A percentile compares a stretch with the other conserved stretches of the same genome.
These are phyloP conservation scores for Collariella sp. DNA, from an alignment of 495 filamentous ascomycete species.

Conservation along the genomic window DNA sequence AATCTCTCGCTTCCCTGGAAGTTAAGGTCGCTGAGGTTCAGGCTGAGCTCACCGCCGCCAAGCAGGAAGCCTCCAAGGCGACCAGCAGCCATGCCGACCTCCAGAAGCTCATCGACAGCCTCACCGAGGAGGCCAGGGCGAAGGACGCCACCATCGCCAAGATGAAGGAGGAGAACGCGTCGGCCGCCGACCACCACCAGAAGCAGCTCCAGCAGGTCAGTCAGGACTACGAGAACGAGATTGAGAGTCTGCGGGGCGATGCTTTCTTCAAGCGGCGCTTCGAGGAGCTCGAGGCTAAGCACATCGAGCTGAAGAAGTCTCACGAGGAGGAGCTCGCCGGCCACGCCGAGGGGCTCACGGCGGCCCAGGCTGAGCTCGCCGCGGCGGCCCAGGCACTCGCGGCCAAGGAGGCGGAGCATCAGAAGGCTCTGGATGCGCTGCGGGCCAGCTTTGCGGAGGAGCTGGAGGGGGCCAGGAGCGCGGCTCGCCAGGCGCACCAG, in stretches of 20 bases:
- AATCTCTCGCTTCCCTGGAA: slow-evolving; percentile 29
- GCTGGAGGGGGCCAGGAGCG: slow-evolving; percentile 36
- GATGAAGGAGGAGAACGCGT: slow-evolving; percentile 39
- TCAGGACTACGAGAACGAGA: slow-evolving; percentile 47
- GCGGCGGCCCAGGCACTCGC: slow-evolving; percentile 31
- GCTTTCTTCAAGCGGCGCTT: slow-evolving; percentile 48
- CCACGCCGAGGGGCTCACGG: slow-evolving; percentile 34
- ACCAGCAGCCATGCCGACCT: slow-evolving; percentile 16
- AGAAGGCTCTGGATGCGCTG: slow-evolving; percentile 36
- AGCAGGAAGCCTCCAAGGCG: slow-evolving; percentile 35
- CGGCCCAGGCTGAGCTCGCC: slow-evolving; percentile 29
- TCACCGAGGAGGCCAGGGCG: slow-evolving; percentile 39
- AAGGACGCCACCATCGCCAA: slow-evolving; percentile 24
- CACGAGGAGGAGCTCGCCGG: slow-evolving; percentile 30
- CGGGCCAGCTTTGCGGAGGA: slow-evolving; percentile 40
- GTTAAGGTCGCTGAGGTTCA: slow-evolving; percentile 31
- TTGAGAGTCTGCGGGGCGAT: slow-evolving; percentile 48
- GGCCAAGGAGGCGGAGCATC: slow-evolving; percentile 35
- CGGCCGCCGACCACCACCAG: slow-evolving; percentile 39
- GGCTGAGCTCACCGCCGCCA: slow-evolving; percentile 22
- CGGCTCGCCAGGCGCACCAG: slow-evolving; percentile 29
- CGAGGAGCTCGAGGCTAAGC: slow-evolving; percentile 40
- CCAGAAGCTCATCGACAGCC: slow-evolving; percentile 27
- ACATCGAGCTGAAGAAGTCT: slow-evolving; percentile 35
- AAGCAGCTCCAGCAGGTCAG: slow-evolving; percentile 43